Evolutionary conservation across 371 early-diverging fungal species (phyloP), one percentile per base, ranked within the genome.

Genomic region (Fennellomyces sp.): DNA sequence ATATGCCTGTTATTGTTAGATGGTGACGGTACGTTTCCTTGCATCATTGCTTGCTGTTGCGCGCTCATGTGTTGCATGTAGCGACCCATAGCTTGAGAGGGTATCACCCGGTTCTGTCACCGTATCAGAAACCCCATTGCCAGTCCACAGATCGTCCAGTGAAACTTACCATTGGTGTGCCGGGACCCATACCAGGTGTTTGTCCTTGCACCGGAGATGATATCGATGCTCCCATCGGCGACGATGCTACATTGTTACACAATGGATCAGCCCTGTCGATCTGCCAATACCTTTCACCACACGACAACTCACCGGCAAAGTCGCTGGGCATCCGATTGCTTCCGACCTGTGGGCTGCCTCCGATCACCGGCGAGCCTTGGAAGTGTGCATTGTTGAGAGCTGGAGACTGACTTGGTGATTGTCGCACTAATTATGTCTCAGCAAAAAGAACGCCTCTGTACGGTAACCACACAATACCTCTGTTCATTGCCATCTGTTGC

Each of bases 401-500:
- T 8, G 78, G 78, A 15, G 78, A 78, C 52, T 78, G 78, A 33
- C 66, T 69, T 26, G 78, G 78, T 2, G 78, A 78, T 64, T 78
- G 75, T 23, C 73, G 70, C 30, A 73, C 78, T 78, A 56, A 26
- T 13, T 17, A 12, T 48, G 25, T 21, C 29, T 19, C 50, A 30
- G 33, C 28, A 35, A 10, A 7, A 21, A 19, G 12, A 27, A 39
- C 19, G 21, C 5, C 8, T 25, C 17, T 53, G 10, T 38, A 29
- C 7, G 19, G 15, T 33, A 39, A 11, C 29, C 21, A 7, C 51
- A 21, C 28, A 54, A 17, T 49, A 75, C 75, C 72, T 70, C 77
- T 60, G 30, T 69, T 73, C 64, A 68, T 61, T 47, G 70, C 60
- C 17, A 63, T 55, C 17, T 64, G 63, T 36, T 66, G 61, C 39